phyloP scores from a whole-genome alignment of 129 eudicot species.

The Apium graveolens region DNA sequence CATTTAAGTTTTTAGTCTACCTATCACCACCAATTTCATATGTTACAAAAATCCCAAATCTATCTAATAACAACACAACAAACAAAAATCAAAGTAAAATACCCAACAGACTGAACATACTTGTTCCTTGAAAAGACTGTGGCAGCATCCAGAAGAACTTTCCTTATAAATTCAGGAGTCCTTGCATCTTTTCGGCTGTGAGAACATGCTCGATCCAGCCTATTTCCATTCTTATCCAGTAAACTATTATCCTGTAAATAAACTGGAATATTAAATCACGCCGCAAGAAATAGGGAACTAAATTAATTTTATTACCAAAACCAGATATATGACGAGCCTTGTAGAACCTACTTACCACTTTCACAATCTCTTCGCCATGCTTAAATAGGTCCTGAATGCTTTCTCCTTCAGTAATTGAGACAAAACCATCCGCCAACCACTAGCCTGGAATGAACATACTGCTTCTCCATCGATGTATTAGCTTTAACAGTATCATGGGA shows the following conservation, averaged over 20 bases:
- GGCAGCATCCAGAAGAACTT: slow-evolving; percentile 92
- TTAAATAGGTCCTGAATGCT: no score
- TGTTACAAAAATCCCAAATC: no score
- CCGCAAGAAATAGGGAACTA: not conserved
- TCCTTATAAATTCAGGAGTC: slow-evolving; percentile 94
- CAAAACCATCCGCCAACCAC: no score
- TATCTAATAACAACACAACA: no score
- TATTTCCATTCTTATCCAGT: slow-evolving; percentile 93
- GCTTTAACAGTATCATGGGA: no score
- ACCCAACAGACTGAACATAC: slow-evolving; percentile 27
- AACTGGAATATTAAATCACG: not conserved
- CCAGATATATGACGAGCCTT: not conserved
- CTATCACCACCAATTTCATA: no score
- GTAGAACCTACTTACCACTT: slow-evolving; percentile 19
- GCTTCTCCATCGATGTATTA: no score
- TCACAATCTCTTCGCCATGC: no score
- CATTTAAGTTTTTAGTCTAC: no score
- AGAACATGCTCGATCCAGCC: slow-evolving; percentile 78
- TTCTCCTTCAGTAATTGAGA: no score
- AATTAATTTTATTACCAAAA: not conserved
- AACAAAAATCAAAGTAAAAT: not conserved
- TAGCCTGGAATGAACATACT: no score
- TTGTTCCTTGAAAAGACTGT: slow-evolving; percentile 95
- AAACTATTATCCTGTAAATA: slow-evolving; percentile 77
- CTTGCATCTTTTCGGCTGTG: slow-evolving; percentile 92